Evolutionary conservation across 805 yeast species (phyloP).

Genomic region (Kodamaea laetipori): DNA sequence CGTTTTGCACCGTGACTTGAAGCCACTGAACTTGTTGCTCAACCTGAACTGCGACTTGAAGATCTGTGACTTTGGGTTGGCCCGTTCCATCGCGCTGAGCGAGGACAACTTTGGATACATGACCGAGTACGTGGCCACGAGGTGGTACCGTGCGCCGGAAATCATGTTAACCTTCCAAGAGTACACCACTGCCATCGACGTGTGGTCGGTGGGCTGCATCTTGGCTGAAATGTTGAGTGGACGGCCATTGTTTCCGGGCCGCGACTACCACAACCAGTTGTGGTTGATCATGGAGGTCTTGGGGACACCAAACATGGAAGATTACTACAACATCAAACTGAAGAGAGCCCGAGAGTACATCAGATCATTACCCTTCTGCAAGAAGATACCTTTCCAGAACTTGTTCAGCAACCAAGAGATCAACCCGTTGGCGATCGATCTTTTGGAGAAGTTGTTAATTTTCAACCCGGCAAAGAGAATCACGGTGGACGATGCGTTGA

Average conservation of each 20-base stretch:
- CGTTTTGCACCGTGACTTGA: constrained; percentile 89
- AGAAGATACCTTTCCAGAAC: constrained; percentile 56
- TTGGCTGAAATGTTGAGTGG: constrained; percentile 88
- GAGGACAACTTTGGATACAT: constrained; percentile 75
- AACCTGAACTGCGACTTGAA: constrained; percentile 94
- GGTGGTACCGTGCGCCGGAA: constrained; percentile 98
- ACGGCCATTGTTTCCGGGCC: constrained; percentile 88
- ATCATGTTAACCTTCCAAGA: constrained; percentile 93
- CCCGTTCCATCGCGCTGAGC: constrained; percentile 62
- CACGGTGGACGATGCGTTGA: constrained; percentile 73
- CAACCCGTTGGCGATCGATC: constrained; percentile 54
- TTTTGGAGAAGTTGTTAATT: constrained; percentile 63
- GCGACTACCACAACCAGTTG: constrained; percentile 89
- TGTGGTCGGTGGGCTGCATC: constrained; percentile 97
- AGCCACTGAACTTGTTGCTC: constrained; percentile 82
- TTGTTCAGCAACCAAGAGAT: constrained; percentile 33
- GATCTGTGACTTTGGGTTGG: constrained; percentile 92
- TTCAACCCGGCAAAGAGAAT: constrained; percentile 75
- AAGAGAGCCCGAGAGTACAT: constrained; percentile 89
- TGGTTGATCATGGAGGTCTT: constrained; percentile 79
- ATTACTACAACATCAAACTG: constrained; percentile 71
- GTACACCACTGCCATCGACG: constrained; percentile 92
- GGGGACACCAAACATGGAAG: constrained; percentile 86
- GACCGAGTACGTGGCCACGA: constrained; percentile 97
- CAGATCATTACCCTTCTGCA: constrained; percentile 70